Base-by-base conservation (phyloP, 2,329 filamentous ascomycete species). In the Atkinsonella hypoxylon region DNA sequence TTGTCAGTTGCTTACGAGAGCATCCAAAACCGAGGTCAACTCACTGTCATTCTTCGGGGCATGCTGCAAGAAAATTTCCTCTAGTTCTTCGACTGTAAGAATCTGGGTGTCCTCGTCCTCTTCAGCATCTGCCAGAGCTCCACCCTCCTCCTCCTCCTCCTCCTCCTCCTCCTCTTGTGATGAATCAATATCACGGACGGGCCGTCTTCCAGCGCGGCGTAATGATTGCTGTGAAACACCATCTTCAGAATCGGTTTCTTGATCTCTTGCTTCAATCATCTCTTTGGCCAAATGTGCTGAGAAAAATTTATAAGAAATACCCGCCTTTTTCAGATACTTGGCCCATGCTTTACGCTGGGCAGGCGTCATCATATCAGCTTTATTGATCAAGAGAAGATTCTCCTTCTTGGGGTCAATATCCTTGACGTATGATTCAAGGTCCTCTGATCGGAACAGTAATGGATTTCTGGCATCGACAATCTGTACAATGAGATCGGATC, bases 401-500 rank as follows among this genome's bases (percentile, higher is more conserved):
- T 89, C 79, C 74, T 98, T 97, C 64, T 81, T 83, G 2, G 82
- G 70, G 61, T 95, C 86, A 26, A 97, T 85, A 59, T 94, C 89
- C 70, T 95, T 94, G 61, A 98, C 93, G 59, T 98, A 98, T 57
- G 74, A 77, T 64, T 97, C 93, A 54, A 98, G 70, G 72, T 98
- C 93, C 59, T 94, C 91, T 5, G 87, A 95, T 52, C 94, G 81
- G 71, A 97, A 98, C 58, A 97, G 78, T 17, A 98, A 74, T 2
- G 93, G 93, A 66, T 96, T 96, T 62, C 93, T 78, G 9, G 94
- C 93, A 71, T 98, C 93, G 49, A 98, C 93, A 72, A 98, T 98
- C 73, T 98, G 93, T 36, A 98, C 93, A 3, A 98, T 81, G 40
- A 98, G 72, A 67, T 98, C 93, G 15, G 89, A 96, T 54, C 93